Base-by-base conservation (phyloP, 805 yeast genomes). In the Starmerella stigmatis region DNA sequence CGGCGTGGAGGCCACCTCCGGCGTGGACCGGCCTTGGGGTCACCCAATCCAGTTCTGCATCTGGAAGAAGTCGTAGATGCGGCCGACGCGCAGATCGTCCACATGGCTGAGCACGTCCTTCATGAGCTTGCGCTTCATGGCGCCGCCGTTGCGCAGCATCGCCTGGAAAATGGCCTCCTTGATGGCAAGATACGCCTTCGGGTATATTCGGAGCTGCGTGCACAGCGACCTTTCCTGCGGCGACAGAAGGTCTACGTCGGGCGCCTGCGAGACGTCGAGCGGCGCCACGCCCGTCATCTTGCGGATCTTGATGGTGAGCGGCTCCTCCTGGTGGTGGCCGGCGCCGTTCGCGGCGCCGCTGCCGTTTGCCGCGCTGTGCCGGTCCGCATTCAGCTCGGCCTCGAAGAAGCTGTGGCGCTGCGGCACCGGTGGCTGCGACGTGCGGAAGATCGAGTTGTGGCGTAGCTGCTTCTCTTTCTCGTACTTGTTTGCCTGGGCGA, bases 131-230 rank as follows among this genome's bases (percentile, higher is more conserved):
- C 83, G 81, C 66, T 84, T 84, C 57, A 92, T 62, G 6, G 73
- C 65, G 5, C 97, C 97, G 31, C 94, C 94, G 34, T 82, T 79
- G 53, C 84, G 78, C 31, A 88, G 67, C 26, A 94, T 76, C 59
- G 88, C 96, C 55, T 94, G 76, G 69, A 92, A 86, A 45, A 92
- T 64, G 3, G 85, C 77, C 60, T 85, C 94, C 60, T 92, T 92
- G 52, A 92, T 84, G 2, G 94, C 95, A 49, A 92, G 67, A 59
- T 89, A 92, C 3, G 97, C 94, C 61, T 92, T 89, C 13, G 99
- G 98, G 46, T 82, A 65, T 10, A 94, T 80, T 51, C 94, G 76
- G 50, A 94, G 69, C 40, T 78, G 81, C 4, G 88, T 72, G 65
- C 98, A 94, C 38, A 92, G 65, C 44, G 75, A 77, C 60, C 81